Evolutionary conservation across 1,139 yeast genomes (phyloP), one percentile per base, ranked within the genome.

Genomic region (Blastobotrys arbuscula): DNA sequence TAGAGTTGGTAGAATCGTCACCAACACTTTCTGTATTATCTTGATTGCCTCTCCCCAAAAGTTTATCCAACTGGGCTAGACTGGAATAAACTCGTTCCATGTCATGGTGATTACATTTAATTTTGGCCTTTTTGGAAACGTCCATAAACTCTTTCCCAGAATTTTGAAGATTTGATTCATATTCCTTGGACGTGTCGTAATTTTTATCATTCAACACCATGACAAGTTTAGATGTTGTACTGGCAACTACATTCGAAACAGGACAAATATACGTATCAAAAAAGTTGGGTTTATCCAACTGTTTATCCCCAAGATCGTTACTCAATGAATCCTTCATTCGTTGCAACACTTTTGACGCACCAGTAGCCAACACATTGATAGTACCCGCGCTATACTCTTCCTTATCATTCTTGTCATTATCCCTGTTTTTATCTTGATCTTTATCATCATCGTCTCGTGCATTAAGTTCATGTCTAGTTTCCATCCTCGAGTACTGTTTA

Each of bases 261-360:
- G 44, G 44, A 33, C 44, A 42, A 5, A 42, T 18, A 33, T 31
- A 42, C 4, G 23, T 40, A 12, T 40, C 44, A 15, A 30, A n/a
- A 15, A 28, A 13, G 23, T 28, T 18, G 3, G 16, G 4, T 12
- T 31, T 33, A 31, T 31, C 18, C 5, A 23, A 9, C 6, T 40
- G 36, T 6, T 39, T 39, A 7, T n/a, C 30, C 19, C 2, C 3
- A 15, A 24, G 10, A 5, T 39, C 20, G 20, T 23, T 13, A 21
- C 18, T 21, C 6, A n/a, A 13, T 6, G 31, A 15, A 23, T 39
- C 42, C 19, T 20, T 23, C 39, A 42, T 16, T n/a, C 16, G 7
- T 20, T 33, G 18, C 18, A 42, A 18, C 16, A 42, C 39, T 16
- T 26, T 8, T 15, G 44, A 26, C 9, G 26, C 26, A 19, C 39